Evolutionary conservation across 1,284 basidiomycete genomes (phyloP).

Genomic region (Violaceomyces palustris): DNA sequence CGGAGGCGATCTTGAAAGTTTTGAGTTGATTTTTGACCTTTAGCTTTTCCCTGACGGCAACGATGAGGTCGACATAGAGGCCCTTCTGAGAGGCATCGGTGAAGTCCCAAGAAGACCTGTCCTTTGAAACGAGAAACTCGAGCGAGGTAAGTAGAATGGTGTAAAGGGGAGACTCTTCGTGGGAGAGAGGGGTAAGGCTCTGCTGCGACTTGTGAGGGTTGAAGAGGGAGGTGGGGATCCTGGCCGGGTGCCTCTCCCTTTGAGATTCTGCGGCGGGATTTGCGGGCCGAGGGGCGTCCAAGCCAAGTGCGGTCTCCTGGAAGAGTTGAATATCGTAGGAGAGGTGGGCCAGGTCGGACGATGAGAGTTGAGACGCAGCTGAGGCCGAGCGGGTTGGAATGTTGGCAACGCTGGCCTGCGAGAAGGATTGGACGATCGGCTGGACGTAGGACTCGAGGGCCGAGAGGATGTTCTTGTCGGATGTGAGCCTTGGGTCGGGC

Average conservation of each 20-base stretch:
- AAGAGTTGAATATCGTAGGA: conserved; percentile 33
- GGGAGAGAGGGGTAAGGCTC: conserved; percentile 15
- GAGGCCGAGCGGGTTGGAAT: conserved; percentile 11
- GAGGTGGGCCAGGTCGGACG: conserved; percentile 21
- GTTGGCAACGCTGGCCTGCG: conserved; percentile 5
- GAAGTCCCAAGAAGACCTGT: conserved; percentile 29
- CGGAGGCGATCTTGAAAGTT: conserved; percentile 20
- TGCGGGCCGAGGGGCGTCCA: conserved; percentile 27
- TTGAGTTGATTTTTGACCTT: conserved; percentile 25
- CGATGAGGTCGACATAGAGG: conserved; percentile 38
- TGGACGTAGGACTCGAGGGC: conserved; percentile 27
- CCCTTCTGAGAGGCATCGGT: conserved; percentile 19
- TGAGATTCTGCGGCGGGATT: conserved; percentile 17
- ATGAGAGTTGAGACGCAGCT: conserved; percentile 13
- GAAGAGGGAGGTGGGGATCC: conserved; percentile 42
- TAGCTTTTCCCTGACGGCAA: conserved; percentile 30
- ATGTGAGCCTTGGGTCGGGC: conserved; percentile 21
- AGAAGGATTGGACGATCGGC: conserved; percentile 20
- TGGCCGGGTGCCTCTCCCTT: conserved; percentile 26
- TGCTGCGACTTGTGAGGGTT: conserved; percentile 32
- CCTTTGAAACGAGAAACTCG: conserved; percentile 21
- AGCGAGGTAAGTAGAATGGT: conserved; percentile 32
- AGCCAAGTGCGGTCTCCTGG: conserved; percentile 43
- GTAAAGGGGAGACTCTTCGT: conserved; percentile 26
- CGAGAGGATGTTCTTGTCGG: conserved; percentile 20